These are phyloP conservation scores for Phytophthora pistaciae DNA, from an alignment of 352 stramenopile genomes.

Conservation along the genomic window DNA sequence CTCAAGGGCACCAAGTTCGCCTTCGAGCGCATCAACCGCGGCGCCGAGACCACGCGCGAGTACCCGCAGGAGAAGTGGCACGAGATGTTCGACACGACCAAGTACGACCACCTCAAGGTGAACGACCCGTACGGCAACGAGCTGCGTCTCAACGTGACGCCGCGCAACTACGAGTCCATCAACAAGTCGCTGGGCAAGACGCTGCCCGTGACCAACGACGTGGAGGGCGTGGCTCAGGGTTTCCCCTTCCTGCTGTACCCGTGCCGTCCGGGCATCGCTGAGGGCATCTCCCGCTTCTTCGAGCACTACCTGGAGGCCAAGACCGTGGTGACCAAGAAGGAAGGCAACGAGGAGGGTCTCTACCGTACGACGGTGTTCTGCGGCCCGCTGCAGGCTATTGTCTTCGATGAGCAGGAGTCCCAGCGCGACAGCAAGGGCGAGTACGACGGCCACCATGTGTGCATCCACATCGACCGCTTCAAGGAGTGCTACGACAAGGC, in stretches of 20 bases:
- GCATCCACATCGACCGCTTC: constrained; percentile 79
- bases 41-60: constrained; percentile 51
- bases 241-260: constrained; percentile 71
- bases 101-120: constrained; percentile 71
- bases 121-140: constrained; percentile 73
- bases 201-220: constrained; percentile 54
- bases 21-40: constrained; percentile 65
- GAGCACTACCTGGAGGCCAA: constrained; percentile 73
- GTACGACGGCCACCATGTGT: constrained; percentile 82
- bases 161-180: constrained; percentile 66
- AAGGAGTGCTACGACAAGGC: constrained; percentile 71
- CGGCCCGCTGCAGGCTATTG: constrained; percentile 63
- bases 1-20: constrained; percentile 62
- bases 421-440: constrained; percentile 62
- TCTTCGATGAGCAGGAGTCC: constrained; percentile 72
- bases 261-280: constrained; percentile 59
- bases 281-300: constrained; percentile 75
- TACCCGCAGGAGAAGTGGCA: constrained; percentile 70
- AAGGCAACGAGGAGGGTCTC: constrained; percentile 37
- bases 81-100: constrained; percentile 49
- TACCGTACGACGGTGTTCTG: constrained; percentile 60
- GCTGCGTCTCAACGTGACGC: constrained; percentile 62
- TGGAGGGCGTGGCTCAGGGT: constrained; percentile 56
- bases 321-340: constrained; percentile 55
- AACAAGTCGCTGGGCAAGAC: constrained; percentile 63